These are phyloP conservation scores for Elongisporangium prolatum DNA, from an alignment of 352 stramenopile genomes.

Conservation along the genomic window DNA sequence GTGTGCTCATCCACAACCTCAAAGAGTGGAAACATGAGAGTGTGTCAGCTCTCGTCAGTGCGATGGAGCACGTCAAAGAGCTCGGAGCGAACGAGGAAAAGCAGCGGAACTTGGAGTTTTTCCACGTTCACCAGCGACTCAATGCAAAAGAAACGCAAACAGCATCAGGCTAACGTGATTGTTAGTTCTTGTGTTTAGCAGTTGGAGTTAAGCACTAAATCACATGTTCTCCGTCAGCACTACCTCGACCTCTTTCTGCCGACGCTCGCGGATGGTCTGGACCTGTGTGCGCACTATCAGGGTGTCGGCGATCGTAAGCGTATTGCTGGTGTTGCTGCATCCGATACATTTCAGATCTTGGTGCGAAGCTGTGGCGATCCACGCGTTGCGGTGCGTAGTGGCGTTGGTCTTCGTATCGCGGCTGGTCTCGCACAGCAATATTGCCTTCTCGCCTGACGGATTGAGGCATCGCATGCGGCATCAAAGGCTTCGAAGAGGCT, in stretches of 20 bases:
- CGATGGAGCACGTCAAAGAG: conserved; percentile 16
- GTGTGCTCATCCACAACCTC: conserved; percentile 17
- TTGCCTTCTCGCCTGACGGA: not conserved
- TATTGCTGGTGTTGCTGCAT: not conserved
- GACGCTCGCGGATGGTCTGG: not conserved
- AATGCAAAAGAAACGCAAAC: not conserved
- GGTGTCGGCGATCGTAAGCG: not conserved
- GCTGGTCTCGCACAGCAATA: conserved; percentile 7
- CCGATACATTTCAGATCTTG: not conserved
- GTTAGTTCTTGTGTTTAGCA: not conserved
- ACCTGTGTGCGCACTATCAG: not conserved
- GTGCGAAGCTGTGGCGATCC: not conserved
- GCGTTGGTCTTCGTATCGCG: conserved; percentile 21
- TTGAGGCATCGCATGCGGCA: not conserved
- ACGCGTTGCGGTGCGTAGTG: conserved; percentile 10
- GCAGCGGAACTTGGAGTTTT: conserved; percentile 69
- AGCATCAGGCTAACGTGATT: too few relatives aligned
- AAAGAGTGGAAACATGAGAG: conserved; percentile 33
- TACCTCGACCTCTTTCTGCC: not conserved
- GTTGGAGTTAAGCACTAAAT: too few relatives aligned
- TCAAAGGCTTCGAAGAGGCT: not conserved
- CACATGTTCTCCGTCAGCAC: not conserved
- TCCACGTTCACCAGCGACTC: conserved; percentile 27
- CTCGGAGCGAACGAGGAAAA: conserved; percentile 41
- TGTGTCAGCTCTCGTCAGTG: conserved; percentile 20